Evolutionary conservation across 805 yeast genomes (phyloP).

Genomic region (Kazachstania taianensis): DNA sequence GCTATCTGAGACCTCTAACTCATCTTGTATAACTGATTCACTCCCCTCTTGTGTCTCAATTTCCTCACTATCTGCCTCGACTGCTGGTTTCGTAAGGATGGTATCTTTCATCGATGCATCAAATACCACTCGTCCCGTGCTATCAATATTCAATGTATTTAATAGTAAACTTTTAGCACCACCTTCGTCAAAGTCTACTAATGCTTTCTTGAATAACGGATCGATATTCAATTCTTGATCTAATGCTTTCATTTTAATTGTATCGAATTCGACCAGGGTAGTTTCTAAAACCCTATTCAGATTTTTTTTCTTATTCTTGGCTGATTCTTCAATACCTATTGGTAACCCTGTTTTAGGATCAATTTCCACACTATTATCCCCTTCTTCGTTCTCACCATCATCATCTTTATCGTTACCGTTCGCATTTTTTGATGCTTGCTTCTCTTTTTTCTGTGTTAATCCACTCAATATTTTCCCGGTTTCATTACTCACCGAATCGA

Average conservation of each 20-base stretch:
- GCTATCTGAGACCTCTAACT: conserved; percentile 6
- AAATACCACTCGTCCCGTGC: conserved; percentile 48
- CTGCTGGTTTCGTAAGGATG: conserved; percentile 2
- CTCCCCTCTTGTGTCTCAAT: conserved; percentile 13
- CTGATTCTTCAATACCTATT: too few relatives aligned
- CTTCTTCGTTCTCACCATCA: conserved; percentile 16
- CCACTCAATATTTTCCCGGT: conserved; percentile 80
- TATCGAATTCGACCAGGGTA: conserved; percentile 42
- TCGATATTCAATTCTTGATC: conserved; percentile 61
- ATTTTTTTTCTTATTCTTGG: conserved; percentile 23
- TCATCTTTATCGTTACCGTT: conserved; percentile 16
- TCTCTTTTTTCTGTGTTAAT: conserved; percentile 38
- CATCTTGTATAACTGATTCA: too few relatives aligned
- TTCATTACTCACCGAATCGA: conserved; percentile 85
- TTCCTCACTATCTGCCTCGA: conserved; percentile 10
- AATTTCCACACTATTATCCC: conserved; percentile 19
- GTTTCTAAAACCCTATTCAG: conserved; percentile 30
- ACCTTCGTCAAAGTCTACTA: conserved; percentile 75
- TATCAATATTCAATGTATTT: conserved; percentile 50
- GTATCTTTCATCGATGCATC: conserved; percentile 41
- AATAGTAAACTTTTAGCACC: conserved; percentile 63
- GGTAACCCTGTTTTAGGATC: conserved; percentile 30
- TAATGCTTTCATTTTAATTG: conserved; percentile 42
- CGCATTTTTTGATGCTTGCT: conserved; percentile 10
- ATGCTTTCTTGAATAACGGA: conserved; percentile 64